These are phyloP conservation scores for Saturnispora besseyi DNA, from an alignment of 805 yeast genomes.

Conservation along the genomic window DNA sequence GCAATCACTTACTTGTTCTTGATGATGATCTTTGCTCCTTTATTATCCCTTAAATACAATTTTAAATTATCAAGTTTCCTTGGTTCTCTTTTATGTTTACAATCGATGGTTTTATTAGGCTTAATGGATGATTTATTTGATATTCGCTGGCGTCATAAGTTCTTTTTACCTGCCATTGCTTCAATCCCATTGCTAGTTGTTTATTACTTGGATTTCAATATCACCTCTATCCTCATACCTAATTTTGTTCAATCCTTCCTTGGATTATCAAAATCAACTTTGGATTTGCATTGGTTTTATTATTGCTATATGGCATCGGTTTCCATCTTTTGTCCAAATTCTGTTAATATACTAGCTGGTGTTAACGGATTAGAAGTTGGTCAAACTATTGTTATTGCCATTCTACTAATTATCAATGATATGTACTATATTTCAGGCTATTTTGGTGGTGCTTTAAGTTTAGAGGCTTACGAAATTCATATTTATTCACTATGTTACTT, in stretches of 20 bases:
- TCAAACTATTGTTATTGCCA: conserved; percentile 72
- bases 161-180: conserved; percentile 90
- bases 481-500: conserved; percentile 69
- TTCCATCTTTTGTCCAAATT: conserved; percentile 90
- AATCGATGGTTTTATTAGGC: conserved; percentile 78
- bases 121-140: conserved; percentile 93
- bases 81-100: conserved; percentile 74
- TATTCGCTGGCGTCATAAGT: conserved; percentile 95
- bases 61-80: conserved; percentile 76
- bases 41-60: conserved; percentile 69
- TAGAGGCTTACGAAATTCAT: conserved; percentile 73
- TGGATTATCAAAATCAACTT: conserved; percentile 24
- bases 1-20: conserved; percentile 73
- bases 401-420: conserved; percentile 70
- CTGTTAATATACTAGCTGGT: conserved; percentile 93
- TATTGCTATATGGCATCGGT: conserved; percentile 86
- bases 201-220: conserved; percentile 89
- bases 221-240: conserved; percentile 81
- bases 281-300: conserved; percentile 75
- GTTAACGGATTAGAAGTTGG: conserved; percentile 96
- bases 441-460: conserved; percentile 18
- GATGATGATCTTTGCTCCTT: conserved; percentile 82
- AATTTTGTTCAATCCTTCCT: conserved; percentile 38
- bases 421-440: conserved; percentile 53
- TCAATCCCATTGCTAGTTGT: conserved; percentile 86